These are phyloP conservation scores for Sclerotinia spermophila DNA, from an alignment of 2,329 filamentous ascomycete genomes.

Conservation along the genomic window DNA sequence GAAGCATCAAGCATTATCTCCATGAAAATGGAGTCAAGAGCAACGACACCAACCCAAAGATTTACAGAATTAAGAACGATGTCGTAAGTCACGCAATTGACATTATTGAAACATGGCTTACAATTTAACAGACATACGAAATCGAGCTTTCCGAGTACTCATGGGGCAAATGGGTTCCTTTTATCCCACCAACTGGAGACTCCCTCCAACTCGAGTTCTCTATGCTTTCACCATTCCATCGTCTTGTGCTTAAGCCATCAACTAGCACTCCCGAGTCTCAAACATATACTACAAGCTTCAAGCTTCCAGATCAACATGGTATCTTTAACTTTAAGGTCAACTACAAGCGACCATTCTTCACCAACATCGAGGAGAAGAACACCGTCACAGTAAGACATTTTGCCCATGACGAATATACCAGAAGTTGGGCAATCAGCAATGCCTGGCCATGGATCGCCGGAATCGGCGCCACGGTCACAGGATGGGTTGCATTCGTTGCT, in stretches of 20 bases:
- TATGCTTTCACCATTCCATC: slow-evolving; percentile 98
- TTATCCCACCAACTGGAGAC: slow-evolving; percentile 65
- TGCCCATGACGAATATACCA: slow-evolving; percentile 93
- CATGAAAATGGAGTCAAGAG: slow-evolving; percentile 50
- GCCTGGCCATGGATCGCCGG: slow-evolving; percentile 95
- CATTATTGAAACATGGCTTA: background rate
- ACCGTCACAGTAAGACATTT: slow-evolving; percentile 95
- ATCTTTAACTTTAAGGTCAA: slow-evolving; percentile 99
- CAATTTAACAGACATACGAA: slow-evolving; percentile 26
- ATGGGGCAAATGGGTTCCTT: slow-evolving; percentile 71
- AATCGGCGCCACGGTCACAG: slow-evolving; percentile 76
- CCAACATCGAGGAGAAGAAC: slow-evolving; percentile 85
- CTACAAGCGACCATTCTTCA: slow-evolving; percentile 93
- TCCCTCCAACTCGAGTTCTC: slow-evolving; percentile 90
- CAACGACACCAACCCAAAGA: slow-evolving; percentile 68
- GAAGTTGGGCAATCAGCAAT: slow-evolving; percentile 83
- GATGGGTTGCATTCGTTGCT: slow-evolving; percentile 80
- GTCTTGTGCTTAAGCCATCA: slow-evolving; percentile 64
- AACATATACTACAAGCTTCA: slow-evolving; percentile 72
- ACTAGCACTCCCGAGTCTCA: slow-evolving; percentile 62
- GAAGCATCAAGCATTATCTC: slow-evolving; percentile 74
- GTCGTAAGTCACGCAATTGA: slow-evolving; percentile 63
- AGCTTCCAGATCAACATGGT: slow-evolving; percentile 90
- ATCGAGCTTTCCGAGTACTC: slow-evolving; percentile 87
- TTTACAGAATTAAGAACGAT: slow-evolving; percentile 95